These are phyloP conservation scores for Cryptosporidium ryanae DNA, from an alignment of 169 alveolate genomes.

Conservation along the genomic window DNA sequence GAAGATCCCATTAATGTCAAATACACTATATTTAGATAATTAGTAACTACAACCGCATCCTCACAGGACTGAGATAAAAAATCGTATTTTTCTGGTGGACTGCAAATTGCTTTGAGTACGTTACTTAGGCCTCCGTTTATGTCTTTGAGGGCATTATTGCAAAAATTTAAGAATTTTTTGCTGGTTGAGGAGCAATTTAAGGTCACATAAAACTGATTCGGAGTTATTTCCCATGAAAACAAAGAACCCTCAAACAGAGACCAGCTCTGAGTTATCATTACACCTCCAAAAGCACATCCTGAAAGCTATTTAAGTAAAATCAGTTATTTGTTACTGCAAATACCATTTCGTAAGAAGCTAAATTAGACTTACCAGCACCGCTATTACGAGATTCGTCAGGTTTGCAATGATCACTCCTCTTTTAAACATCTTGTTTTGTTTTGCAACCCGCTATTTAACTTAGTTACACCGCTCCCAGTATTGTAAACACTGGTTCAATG, in stretches of 20 bases:
- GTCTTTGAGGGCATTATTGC: slow-evolving; percentile 20
- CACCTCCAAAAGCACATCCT: slow-evolving; percentile 73
- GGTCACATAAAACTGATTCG: slow-evolving; percentile 29
- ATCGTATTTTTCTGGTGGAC: slow-evolving; percentile 33
- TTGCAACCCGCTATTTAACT: too few species aligned
- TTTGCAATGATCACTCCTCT: slow-evolving; percentile 62
- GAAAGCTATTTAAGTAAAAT: slow-evolving; percentile 2
- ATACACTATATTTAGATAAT: slow-evolving; percentile 30
- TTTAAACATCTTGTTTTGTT: slow-evolving; percentile 10
- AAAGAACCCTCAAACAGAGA: slow-evolving; percentile 32
- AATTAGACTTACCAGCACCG: slow-evolving; percentile 46
- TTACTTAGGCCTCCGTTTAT: slow-evolving; percentile 28
- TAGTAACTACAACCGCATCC: neutral
- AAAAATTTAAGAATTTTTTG: slow-evolving; percentile 17
- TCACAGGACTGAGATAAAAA: slow-evolving; percentile 43
- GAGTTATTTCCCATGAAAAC: slow-evolving; percentile 57
- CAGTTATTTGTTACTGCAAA: neutral
- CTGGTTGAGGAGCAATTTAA: slow-evolving; percentile 67
- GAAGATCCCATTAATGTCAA: slow-evolving; percentile 19
- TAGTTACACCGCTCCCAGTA: too few species aligned
- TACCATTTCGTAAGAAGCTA: neutral
- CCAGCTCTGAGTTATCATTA: slow-evolving; percentile 54
- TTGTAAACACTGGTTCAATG: too few species aligned
- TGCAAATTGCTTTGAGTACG: slow-evolving; percentile 24
- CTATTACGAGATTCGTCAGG: slow-evolving; percentile 42